A percentile compares a stretch with the other conserved stretches of the same genome.
Evolutionary conservation across 495 filamentous ascomycete species (phyloP).

Genomic region (Alectoria sarmentosa): DNA sequence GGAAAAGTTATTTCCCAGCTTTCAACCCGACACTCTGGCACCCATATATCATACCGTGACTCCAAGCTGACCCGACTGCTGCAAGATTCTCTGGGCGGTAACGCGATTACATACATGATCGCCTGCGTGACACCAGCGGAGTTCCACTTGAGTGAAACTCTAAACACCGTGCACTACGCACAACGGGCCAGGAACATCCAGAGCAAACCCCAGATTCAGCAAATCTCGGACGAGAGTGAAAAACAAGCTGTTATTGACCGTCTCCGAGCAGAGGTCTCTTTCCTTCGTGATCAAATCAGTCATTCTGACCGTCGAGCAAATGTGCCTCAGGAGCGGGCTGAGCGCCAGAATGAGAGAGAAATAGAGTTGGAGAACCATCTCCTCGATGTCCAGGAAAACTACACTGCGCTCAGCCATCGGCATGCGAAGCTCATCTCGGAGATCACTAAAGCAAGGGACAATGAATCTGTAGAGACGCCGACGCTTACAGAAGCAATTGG

Average conservation of each 20-base stretch:
- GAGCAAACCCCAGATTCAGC: conserved; percentile 94
- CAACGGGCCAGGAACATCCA: conserved; percentile 95
- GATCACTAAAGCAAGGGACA: conserved; percentile 76
- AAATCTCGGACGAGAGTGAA: conserved; percentile 81
- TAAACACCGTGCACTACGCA: conserved; percentile 96
- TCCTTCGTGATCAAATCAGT: conserved; percentile 89
- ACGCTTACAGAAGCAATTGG: conserved; percentile 51
- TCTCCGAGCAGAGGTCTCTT: conserved; percentile 87
- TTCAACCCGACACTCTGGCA: conserved; percentile 77
- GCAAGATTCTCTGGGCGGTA: conserved; percentile 96
- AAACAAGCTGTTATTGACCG: conserved; percentile 93
- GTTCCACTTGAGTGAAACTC: conserved; percentile 94
- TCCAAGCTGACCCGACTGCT: conserved; percentile 92
- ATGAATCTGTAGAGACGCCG: conserved; percentile 50
- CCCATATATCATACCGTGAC: conserved; percentile 96
- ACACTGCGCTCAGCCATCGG: conserved; percentile 78
- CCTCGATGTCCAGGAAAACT: conserved; percentile 90
- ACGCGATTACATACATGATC: conserved; percentile 99
- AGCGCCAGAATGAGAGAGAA: conserved; percentile 79
- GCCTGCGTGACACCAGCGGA: conserved; percentile 95
- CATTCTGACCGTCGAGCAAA: conserved; percentile 52
- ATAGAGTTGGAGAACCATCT: conserved; percentile 91
- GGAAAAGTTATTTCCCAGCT: conserved; percentile 99
- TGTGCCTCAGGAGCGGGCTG: conserved; percentile 57
- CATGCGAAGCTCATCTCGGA: conserved; percentile 95